phyloP scores from a whole-genome alignment of 2,329 filamentous ascomycete species.

The Pleomassaria siparia region DNA sequence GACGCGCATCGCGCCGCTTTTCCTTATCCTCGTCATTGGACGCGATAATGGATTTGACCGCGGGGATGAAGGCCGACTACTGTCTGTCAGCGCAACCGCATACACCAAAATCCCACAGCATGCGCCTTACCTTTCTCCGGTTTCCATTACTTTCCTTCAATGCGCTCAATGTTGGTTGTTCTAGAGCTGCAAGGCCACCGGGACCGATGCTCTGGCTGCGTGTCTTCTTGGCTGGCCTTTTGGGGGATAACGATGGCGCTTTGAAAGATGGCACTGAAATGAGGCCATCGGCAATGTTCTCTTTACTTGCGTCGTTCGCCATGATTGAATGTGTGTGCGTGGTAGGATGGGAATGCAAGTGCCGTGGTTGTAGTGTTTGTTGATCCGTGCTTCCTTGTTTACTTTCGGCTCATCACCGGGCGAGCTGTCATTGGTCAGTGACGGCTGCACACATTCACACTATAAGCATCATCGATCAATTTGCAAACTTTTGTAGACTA shows the following conservation, averaged over 20 bases:
- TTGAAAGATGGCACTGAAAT: slow-evolving; percentile 29
- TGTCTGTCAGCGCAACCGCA: slow-evolving; percentile 14
- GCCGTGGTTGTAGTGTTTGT: neutral
- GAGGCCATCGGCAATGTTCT: slow-evolving; percentile 62
- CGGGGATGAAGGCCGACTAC: slow-evolving; percentile 50
- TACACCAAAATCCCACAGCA: neutral
- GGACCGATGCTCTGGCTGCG: slow-evolving; percentile 96
- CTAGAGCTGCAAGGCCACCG: slow-evolving; percentile 84
- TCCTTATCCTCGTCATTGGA: slow-evolving; percentile 58
- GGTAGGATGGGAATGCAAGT: neutral
- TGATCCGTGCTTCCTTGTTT: neutral
- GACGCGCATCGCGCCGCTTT: slow-evolving; percentile 80
- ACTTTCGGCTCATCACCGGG: neutral
- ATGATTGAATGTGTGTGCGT: slow-evolving; percentile 16
- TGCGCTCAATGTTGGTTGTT: slow-evolving; percentile 70
- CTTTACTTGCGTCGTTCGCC: slow-evolving; percentile 61
- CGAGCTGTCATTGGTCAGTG: neutral
- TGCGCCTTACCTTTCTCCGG: slow-evolving; percentile 69
- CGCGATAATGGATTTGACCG: slow-evolving; percentile 58
- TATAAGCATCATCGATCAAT: no score
- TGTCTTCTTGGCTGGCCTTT: slow-evolving; percentile 44
- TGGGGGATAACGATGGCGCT: slow-evolving; percentile 28
- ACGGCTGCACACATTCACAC: no score
- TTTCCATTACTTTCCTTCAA: slow-evolving; percentile 76
- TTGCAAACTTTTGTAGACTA: no score